phyloP scores from a whole-genome alignment of 2,329 filamentous ascomycete species.

The Aurifilum marmelostoma region DNA sequence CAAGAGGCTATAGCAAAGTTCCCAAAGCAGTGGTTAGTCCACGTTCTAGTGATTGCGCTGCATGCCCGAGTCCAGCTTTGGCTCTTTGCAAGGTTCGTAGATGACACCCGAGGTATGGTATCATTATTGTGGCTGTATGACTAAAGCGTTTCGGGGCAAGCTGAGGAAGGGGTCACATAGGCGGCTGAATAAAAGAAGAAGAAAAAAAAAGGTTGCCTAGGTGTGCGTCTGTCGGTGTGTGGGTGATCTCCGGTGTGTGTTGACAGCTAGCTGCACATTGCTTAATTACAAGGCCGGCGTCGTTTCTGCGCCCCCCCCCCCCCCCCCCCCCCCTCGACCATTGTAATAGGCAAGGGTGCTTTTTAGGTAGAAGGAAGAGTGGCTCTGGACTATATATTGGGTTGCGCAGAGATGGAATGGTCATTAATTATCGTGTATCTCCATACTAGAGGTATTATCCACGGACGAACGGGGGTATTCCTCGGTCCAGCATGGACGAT shows the following conservation, averaged over 20 bases:
- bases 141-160: neutral
- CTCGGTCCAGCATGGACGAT: neutral
- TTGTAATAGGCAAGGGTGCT: neutral
- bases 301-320: neutral
- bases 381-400: no score
- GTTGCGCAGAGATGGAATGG: no score
- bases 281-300: neutral
- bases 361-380: no score
- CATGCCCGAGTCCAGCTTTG: no score
- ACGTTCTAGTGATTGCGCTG: no score
- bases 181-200: no score
- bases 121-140: neutral
- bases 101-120: neutral
- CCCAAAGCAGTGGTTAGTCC: no score
- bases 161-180: neutral
- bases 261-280: neutral
- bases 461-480: no score
- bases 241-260: neutral
- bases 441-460: no score
- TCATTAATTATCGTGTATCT: no score
- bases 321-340: neutral
- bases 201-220: neutral
- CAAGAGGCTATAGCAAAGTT: no score
- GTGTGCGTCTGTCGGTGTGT: neutral
- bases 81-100: no score